Percentiles rank a stretch among this genome's conserved stretches.
Conservation (phyloP, 148 eudicot genomes). For the Chenopodium formosanum region DNA sequence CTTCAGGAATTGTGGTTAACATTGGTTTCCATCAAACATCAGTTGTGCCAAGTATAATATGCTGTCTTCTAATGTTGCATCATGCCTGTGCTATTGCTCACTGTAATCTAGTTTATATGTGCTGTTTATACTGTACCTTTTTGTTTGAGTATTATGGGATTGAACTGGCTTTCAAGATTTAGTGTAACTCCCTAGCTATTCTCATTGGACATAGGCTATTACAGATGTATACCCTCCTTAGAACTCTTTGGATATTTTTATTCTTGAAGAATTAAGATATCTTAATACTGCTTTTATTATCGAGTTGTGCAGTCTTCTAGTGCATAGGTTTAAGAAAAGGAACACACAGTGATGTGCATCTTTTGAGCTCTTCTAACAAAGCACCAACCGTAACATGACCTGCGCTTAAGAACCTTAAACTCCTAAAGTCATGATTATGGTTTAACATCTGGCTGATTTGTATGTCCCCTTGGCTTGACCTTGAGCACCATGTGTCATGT, state of each 20-base stretch:
- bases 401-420: neutral
- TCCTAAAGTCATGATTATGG: neutral
- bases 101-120: neutral
- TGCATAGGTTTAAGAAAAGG: neutral
- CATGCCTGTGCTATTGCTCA: neutral
- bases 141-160: neutral
- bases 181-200: neutral
- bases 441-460: neutral
- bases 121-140: neutral
- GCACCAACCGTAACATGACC: neutral
- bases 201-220: neutral
- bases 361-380: neutral
- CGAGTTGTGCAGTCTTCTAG: neutral
- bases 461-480: neutral
- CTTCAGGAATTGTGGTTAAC: conserved; percentile 92
- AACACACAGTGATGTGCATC: no score
- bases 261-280: neutral
- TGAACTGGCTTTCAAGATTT: neutral
- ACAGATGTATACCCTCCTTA: neutral
- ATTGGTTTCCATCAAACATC: conserved; percentile 86
- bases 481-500: neutral
- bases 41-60: conserved; percentile 75
- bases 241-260: neutral
- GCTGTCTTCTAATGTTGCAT: neutral
- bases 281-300: neutral